Evolutionary conservation across 2,329 filamentous ascomycete genomes (phyloP).

Genomic region (Claviceps fusiformis): DNA sequence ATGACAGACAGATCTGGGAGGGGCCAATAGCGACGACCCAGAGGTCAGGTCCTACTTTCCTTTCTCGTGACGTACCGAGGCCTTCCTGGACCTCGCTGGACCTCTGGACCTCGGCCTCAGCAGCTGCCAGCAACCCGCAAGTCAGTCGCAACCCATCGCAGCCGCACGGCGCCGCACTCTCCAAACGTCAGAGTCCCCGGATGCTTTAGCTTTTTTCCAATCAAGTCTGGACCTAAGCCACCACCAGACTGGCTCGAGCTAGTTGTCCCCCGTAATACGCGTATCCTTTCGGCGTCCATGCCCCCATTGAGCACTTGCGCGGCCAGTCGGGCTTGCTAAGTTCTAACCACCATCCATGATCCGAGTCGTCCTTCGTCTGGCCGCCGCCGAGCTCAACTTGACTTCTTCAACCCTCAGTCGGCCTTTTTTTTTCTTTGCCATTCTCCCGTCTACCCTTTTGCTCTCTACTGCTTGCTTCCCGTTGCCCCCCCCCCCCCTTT

Average conservation of each 20-base stretch:
- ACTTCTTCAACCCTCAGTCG: neutral
- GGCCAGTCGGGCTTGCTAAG: neutral
- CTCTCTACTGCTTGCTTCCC: neutral
- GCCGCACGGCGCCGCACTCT: neutral
- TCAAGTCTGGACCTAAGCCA: neutral
- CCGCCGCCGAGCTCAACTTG: neutral
- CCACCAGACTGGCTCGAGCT: neutral
- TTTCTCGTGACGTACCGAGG: conserved; percentile 3
- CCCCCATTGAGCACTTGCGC: conserved; percentile 6
- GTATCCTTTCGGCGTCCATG: conserved; percentile 3
- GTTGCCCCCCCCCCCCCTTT: neutral
- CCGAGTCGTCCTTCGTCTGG: neutral
- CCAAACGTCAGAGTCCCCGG: neutral
- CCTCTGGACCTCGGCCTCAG: conserved; percentile 8
- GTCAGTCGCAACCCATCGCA: too few relatives aligned
- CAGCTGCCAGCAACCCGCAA: neutral
- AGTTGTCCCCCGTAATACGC: neutral
- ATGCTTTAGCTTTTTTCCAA: neutral
- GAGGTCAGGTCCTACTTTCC: too few relatives aligned
- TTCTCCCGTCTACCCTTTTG: neutral
- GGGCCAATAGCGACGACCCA: conserved; percentile 1
- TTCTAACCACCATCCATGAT: neutral
- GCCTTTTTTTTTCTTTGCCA: neutral
- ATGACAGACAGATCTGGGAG: conserved; percentile 3
- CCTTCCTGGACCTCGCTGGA: neutral